Conservation (phyloP, 371 early-diverging fungal species). For the Actinomucor elegans region DNA sequence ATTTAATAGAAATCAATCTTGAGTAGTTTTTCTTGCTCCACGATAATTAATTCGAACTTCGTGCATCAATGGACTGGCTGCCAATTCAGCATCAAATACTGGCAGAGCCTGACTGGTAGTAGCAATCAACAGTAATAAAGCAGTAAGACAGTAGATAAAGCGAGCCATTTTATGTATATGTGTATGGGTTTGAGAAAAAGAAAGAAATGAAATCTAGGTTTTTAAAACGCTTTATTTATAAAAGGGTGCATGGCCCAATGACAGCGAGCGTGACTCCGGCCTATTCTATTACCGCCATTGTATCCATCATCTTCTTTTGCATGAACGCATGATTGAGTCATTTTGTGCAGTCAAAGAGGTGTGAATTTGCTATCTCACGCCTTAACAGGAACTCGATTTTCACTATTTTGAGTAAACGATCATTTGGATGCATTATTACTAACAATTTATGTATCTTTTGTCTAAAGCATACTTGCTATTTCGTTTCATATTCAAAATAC, state of each 20-base stretch:
- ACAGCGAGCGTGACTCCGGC: no score
- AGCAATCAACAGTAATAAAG: background rate
- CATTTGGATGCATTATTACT: no score
- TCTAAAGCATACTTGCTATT: no score
- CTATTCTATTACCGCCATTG: background rate
- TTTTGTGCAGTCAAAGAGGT: no score
- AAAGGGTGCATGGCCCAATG: constrained; percentile 1
- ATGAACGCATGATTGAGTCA: constrained; percentile 6
- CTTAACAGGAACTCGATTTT: no score
- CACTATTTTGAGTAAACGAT: no score
- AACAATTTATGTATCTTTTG: no score
- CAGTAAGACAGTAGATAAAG: background rate
- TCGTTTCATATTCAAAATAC: no score
- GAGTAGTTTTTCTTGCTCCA: constrained; percentile 12
- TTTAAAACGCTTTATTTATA: background rate
- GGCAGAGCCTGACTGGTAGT: constrained; percentile 15
- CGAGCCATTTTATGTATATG: background rate
- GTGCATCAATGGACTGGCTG: constrained; percentile 32
- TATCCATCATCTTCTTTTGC: background rate
- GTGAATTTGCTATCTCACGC: no score
- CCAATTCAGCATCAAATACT: constrained; percentile 31
- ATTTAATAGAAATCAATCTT: no score
- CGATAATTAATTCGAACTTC: constrained; percentile 23
- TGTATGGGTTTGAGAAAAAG: background rate
- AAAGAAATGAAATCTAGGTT: background rate